These are phyloP conservation scores for Boeremia lycopersici DNA, from an alignment of 2,329 filamentous ascomycete genomes.

Conservation along the genomic window DNA sequence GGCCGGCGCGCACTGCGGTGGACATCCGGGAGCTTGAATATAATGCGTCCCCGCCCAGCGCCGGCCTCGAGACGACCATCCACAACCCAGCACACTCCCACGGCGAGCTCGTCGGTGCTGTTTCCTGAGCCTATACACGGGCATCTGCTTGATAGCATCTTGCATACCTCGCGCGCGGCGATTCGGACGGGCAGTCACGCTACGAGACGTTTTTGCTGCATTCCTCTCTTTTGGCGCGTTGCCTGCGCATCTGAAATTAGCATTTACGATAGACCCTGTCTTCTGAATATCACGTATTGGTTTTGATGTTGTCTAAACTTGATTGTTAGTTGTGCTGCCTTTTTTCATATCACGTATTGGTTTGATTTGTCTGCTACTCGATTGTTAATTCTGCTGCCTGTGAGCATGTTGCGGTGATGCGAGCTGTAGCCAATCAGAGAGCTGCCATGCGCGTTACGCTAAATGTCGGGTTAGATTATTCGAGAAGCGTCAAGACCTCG, in stretches of 20 bases:
- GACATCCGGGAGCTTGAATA: conserved; percentile 32
- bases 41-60: conserved; percentile 19
- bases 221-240: conserved; percentile 40
- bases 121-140: conserved; percentile 20
- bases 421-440: not conserved
- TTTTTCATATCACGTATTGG: conserved; percentile 24
- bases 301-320: too few relatives aligned
- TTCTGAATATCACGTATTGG: conserved; percentile 27
- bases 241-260: conserved; percentile 30
- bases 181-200: conserved; percentile 25
- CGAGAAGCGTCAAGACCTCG: conserved; percentile 35
- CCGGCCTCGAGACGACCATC: conserved; percentile 12
- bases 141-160: conserved; percentile 30
- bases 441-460: not conserved
- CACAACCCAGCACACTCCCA: conserved; percentile 14
- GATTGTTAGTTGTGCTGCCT: too few relatives aligned
- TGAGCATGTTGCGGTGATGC: too few relatives aligned
- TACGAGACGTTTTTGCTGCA: conserved; percentile 27
- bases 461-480: conserved; percentile 22
- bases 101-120: conserved; percentile 6
- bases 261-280: conserved; percentile 39
- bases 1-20: conserved; percentile 28
- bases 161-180: conserved; percentile 23
- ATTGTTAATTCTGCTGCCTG: not conserved
- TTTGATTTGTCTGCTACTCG: too few relatives aligned